These are phyloP conservation scores for Podospora didyma DNA, from an alignment of 495 filamentous ascomycete species.

Conservation along the genomic window DNA sequence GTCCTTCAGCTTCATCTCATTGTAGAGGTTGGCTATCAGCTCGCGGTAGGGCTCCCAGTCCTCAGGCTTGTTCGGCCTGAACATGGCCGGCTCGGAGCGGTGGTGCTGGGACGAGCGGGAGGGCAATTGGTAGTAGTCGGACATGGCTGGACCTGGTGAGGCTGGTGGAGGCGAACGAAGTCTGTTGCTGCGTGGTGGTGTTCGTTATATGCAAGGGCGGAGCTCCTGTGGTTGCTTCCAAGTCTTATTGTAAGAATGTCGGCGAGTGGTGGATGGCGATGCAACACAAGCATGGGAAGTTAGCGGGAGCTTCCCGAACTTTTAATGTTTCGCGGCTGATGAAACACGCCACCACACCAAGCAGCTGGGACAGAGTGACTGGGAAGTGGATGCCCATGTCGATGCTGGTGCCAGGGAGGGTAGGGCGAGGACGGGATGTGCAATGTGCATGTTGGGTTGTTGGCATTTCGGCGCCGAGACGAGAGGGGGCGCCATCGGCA, in stretches of 20 bases:
- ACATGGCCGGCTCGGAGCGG: constrained; percentile 6
- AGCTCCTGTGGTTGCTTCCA: not conserved
- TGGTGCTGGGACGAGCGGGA: not conserved
- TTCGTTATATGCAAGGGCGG: not conserved
- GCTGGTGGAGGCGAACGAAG: not conserved
- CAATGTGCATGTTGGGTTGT: not conserved
- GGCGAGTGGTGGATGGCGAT: not conserved
- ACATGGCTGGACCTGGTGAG: not conserved
- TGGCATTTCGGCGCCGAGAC: not conserved
- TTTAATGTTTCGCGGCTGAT: not conserved
- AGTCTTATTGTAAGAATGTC: not conserved
- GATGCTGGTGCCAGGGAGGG: too few relatives aligned
- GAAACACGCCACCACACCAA: not conserved
- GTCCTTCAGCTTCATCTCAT: constrained; percentile 32
- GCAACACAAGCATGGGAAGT: constrained; percentile 1
- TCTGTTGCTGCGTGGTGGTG: not conserved
- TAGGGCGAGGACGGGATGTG: too few relatives aligned
- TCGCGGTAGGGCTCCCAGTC: constrained; percentile 36
- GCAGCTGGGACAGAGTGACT: not conserved
- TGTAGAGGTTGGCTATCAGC: constrained; percentile 30
- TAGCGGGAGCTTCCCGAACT: not conserved
- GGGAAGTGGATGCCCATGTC: not conserved
- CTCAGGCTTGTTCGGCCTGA: constrained; percentile 29
- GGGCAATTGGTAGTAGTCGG: not conserved
- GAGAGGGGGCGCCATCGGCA: not conserved